Base-by-base conservation (phyloP, 192 early-diverging fungal genomes). In the Chytriomyces sp. region DNA sequence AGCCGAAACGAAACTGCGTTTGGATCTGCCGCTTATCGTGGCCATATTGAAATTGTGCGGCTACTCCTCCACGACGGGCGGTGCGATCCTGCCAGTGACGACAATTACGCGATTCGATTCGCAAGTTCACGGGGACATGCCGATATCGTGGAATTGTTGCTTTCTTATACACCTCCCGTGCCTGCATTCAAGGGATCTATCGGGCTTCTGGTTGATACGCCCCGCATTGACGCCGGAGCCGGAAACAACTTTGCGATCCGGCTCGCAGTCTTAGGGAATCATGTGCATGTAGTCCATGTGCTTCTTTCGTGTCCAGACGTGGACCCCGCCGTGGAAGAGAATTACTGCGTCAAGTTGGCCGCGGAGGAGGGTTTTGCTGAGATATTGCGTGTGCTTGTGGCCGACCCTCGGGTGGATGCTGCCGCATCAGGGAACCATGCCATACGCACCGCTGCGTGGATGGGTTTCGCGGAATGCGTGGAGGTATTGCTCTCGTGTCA, bases 391-490 rank as follows among this genome's bases (percentile, higher is more conserved):
- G 22, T 6, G 32, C 64, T 74, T 10, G 54, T 74, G 49, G 34
- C 8, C 4, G 73, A 74, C 39, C 71, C 52, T 14, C 56, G 60
- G 19, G 40, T 60, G 26, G 71, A 73, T 52, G 52, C 60, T 5
- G 12, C 58, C 17, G 58, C 30, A 12, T 26, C n/a, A n/a, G 4
- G 19, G 26, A 34, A 55, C 59, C 39, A 73, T 31, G 57, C 59
- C 10, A n/a, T 71, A 3, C 69, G 69, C 26, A 71, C 40, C 54
- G 71, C 76, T 3, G 59, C n/a, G 6, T 44, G 25, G 63, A 73
- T 61, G 52, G 76, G 76, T 26, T 72, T 74, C 52, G 28, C 66
- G 37, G 60, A 31, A 19, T 39, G 39, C 26, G 57, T 78, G 8
- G 59, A 58, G 19, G 31, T 75, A 5, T 39, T 78, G 34, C 52